Conservation (phyloP, 331 rosid genomes). For the Pyracantha coccinea region DNA sequence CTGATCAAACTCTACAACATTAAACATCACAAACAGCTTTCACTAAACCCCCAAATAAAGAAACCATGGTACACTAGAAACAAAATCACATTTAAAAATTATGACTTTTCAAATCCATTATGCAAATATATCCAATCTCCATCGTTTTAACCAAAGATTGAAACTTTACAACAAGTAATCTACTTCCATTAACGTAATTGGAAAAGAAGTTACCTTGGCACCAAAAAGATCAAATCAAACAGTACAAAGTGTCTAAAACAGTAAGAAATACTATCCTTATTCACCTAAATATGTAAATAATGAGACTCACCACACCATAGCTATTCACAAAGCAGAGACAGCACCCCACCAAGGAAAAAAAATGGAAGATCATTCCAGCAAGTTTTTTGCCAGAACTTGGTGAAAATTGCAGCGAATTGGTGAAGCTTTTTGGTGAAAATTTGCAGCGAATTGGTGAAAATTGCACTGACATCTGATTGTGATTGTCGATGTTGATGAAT, state of each 20-base stretch:
- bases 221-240: neutral
- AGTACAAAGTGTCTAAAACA: neutral
- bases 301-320: too few species aligned
- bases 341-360: too few species aligned
- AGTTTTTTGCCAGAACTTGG: too few species aligned
- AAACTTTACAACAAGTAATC: neutral
- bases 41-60: slow-evolving; percentile 18
- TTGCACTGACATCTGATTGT: too few species aligned
- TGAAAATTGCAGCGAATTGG: too few species aligned
- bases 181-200: neutral
- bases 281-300: neutral
- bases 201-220: neutral
- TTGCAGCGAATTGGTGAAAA: too few species aligned
- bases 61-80: neutral
- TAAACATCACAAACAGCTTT: slow-evolving; percentile 7
- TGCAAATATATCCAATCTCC: neutral
- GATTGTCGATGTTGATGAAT: too few species aligned
- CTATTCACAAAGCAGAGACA: too few species aligned
- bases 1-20: slow-evolving; percentile 7
- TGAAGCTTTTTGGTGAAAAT: too few species aligned
- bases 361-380: too few species aligned
- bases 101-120: neutral
- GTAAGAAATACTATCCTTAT: neutral
- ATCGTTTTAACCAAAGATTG: neutral
- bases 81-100: neutral